Base-by-base conservation (phyloP, 352 stramenopile genomes). In the Globisporangium ultimum region DNA sequence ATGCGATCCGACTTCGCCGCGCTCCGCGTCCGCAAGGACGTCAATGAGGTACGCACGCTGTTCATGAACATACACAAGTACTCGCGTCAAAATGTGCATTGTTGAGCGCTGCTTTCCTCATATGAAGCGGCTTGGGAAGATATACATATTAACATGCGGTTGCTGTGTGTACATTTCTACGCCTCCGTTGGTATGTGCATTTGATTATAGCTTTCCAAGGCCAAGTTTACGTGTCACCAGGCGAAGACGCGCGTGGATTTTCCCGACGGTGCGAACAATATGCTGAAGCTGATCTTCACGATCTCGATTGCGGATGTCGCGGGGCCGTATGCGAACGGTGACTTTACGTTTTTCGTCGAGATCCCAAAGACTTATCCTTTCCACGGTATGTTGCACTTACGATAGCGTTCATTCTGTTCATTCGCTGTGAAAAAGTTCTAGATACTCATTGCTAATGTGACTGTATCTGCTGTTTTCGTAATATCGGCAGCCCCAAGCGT, bases 291-390 rank as follows among this genome's bases (percentile, higher is more conserved):
- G 13, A 86, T 93, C 49, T 90, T 95, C 66, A 80, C 73, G 48
- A 92, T 95, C 55, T 82, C 84, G 12, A 85, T 95, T 48, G 76
- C 72, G 2, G 84, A 93, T 54, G 64, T 85, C 6, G 74, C 74
- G 4, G 80, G 84, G 0, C 81, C 86, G n/a, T 95, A 85, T 55
- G 80, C 78, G 47, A 92, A 95, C 63, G 86, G 86, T 1, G 83
- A 95, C 51, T 95, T 92, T 52, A 90, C 74, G 14, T 95, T 95
- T 62, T 87, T 87, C 53, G 80, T 95, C 15, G 78, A 93, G 53
- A 95, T 95, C 55, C 86, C 86, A 42, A 91, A 88, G 73, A 89
- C 84, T 32, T 95, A 95, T 64, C 86, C 86, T 0, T 95, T 95
- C 58, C 80, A 93, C 53, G 69, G 85, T 95, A 75, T 57, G 71